Evolutionary conservation across 2,329 filamentous ascomycete species (phyloP).

Genomic region (Didymella arachidicola): DNA sequence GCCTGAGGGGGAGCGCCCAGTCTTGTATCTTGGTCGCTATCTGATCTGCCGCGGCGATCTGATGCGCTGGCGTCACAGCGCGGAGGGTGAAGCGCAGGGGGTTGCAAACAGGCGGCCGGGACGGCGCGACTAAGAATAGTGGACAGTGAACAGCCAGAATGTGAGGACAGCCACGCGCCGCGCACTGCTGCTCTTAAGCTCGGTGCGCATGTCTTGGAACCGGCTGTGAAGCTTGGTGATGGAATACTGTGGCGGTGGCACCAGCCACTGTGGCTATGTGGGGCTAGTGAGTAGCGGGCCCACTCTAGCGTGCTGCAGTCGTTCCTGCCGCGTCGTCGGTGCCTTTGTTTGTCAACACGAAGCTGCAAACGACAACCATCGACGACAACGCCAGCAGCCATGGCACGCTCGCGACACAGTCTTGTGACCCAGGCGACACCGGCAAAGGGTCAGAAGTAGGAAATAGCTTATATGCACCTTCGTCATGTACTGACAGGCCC

Average conservation of each 20-base stretch:
- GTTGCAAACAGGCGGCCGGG: conserved; percentile 12
- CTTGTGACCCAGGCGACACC: conserved; percentile 17
- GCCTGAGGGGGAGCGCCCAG: not conserved
- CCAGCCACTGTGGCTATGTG: not conserved
- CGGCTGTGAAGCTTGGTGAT: conserved; percentile 10
- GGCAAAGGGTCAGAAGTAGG: conserved; percentile 10
- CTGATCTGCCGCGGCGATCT: conserved; percentile 1
- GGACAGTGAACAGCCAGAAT: not conserved
- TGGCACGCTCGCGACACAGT: conserved; percentile 63
- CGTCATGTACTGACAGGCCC: conserved; percentile 7
- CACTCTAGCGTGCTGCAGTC: conserved; percentile 2
- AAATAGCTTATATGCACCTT: not conserved
- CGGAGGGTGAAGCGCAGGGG: conserved; percentile 29
- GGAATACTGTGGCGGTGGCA: not conserved
- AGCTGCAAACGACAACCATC: conserved; percentile 23
- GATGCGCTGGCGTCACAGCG: conserved; percentile 22
- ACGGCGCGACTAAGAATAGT: conserved; percentile 1
- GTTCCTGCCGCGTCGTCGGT: conserved; percentile 16
- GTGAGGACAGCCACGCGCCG: conserved; percentile 7
- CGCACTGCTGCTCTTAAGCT: conserved; percentile 5
- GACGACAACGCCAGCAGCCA: conserved; percentile 38
- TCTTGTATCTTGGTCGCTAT: conserved; percentile 2
- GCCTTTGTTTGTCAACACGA: conserved; percentile 34
- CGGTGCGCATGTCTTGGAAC: conserved; percentile 17
- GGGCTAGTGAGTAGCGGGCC: not conserved